Evolutionary conservation across 768 basidiomycete species (phyloP).

Genomic region (Hypholoma fasciculare): DNA sequence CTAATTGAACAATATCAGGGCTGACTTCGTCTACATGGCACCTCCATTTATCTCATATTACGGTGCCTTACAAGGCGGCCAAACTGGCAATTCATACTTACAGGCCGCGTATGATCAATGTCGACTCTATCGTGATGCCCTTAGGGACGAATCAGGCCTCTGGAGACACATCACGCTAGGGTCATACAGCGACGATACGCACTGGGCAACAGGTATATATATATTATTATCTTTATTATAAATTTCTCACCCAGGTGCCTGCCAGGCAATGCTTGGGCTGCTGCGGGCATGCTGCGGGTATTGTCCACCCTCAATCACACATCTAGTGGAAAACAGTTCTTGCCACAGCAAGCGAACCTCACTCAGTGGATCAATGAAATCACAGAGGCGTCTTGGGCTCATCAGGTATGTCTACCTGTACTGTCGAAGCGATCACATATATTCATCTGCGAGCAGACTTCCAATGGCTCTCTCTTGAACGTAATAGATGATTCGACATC

Average conservation of each 20-base stretch:
- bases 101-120: constrained; percentile 57
- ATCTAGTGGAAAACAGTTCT: constrained; percentile 33
- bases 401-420: constrained; percentile 35
- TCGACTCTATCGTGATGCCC: constrained; percentile 53
- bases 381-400: constrained; percentile 38
- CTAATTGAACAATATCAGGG: constrained; percentile 29
- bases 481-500: constrained; percentile 49
- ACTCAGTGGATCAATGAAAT: constrained; percentile 58
- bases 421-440: not conserved
- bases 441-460: constrained; percentile 24
- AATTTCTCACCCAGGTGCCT: not conserved
- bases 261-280: constrained; percentile 66
- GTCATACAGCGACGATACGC: constrained; percentile 41
- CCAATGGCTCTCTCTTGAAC: constrained; percentile 50
- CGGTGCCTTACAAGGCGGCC: constrained; percentile 45
- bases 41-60: constrained; percentile 70
- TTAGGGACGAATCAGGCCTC: constrained; percentile 46
- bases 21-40: constrained; percentile 62
- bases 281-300: constrained; percentile 63
- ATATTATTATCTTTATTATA: not conserved
- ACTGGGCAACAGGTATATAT: constrained; percentile 56
- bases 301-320: constrained; percentile 52
- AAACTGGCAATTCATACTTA: constrained; percentile 34
- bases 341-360: constrained; percentile 42
- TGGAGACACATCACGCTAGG: constrained; percentile 61